Evolutionary conservation across 108 stramenopile genomes (phyloP).

Genomic region (Aurantiochytrium sp.): DNA sequence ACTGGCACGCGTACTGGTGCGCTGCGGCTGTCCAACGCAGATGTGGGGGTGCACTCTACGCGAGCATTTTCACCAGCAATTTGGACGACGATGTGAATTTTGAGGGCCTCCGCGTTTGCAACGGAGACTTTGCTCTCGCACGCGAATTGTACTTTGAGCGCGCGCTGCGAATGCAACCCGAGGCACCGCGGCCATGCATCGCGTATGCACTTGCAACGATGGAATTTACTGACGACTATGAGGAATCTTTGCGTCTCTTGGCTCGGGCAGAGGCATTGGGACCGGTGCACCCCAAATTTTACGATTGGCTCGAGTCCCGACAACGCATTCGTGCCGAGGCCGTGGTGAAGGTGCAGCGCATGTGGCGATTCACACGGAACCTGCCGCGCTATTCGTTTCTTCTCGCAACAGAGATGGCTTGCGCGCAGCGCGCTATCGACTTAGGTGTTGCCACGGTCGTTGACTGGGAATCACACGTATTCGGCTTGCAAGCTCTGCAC

Average conservation of each 20-base stretch:
- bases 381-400: not conserved
- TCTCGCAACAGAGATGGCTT: not conserved
- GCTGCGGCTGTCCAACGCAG: not conserved
- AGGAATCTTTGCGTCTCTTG: not conserved
- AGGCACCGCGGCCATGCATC: not conserved
- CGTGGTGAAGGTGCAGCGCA: not conserved
- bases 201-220: not conserved
- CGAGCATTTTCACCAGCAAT: not conserved
- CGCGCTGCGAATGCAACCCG: not conserved
- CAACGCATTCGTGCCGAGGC: not conserved
- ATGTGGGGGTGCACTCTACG: not conserved
- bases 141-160: not conserved
- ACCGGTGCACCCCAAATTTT: not conserved
- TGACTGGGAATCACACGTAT: not conserved
- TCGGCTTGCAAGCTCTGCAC: not conserved
- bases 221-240: not conserved
- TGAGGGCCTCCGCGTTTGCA: not conserved
- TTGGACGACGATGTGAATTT: not conserved
- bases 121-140: not conserved
- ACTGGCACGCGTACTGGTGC: not conserved
- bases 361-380: not conserved
- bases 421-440: not conserved
- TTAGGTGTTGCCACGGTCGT: not conserved
- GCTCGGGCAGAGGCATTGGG: not conserved
- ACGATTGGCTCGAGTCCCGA: not conserved